Evolutionary conservation across 352 stramenopile species (phyloP), one percentile per base, ranked within the genome.

Genomic region (Pythium myriotylum): DNA sequence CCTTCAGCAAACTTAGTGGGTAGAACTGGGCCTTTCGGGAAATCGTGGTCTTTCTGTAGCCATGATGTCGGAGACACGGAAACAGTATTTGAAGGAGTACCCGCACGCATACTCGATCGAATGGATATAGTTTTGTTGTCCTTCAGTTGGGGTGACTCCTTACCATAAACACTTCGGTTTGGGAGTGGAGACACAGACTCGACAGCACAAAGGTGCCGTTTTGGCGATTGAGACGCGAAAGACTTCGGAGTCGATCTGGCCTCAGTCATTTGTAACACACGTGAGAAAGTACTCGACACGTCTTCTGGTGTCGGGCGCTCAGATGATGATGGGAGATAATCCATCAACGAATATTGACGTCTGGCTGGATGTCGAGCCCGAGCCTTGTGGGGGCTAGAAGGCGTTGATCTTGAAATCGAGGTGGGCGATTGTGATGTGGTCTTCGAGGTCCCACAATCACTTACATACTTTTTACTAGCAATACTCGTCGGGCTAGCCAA

Each of bases 231-330:
- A 35, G 29, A 10, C 10, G 29, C 29, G 29, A 10, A 10, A 10
- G 10, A 10, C 5, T 10, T 35, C 29, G 29, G 10, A 35, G 10
- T 4, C 33, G 7, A 6, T 51, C 16, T 51, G 53, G 56, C n/a
- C 40, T 59, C 17, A 59, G 53, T 47, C 33, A 29, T 65, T 46
- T 27, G 52, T 4, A 27, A 52, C 54, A 33, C 77, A 62, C 0
- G 54, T 39, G 42, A 62, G 29, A 47, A 82, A 71, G 53, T 72
- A 82, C 22, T 77, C 70, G 40, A 75, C 69, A 14, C 68, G 68
- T 0, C 29, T 61, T 59, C 71, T 56, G 75, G 22, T 70, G 68
- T 23, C 37, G 72, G 35, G 54, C 61, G 24, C 37, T 42, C n/a
- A 14, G 32, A 22, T 41, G 48, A 7, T 20, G 20, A 48, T 24